Evolutionary conservation across 257 asterid genomes (phyloP).

Genomic region (Petunia axillaris): DNA sequence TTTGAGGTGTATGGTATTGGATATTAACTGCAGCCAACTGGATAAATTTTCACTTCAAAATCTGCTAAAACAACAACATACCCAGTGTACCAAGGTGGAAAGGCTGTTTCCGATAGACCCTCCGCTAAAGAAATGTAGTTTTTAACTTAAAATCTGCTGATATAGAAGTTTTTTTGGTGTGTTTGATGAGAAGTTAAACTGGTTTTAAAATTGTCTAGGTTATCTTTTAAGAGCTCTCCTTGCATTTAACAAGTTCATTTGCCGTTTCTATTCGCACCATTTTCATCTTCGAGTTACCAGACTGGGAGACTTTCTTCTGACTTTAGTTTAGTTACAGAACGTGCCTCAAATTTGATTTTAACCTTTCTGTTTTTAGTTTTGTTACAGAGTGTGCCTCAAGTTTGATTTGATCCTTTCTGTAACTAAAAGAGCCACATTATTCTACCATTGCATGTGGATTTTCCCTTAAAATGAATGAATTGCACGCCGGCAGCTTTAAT

Average conservation of each 20-base stretch:
- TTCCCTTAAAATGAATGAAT: background rate
- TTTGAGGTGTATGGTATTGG: background rate
- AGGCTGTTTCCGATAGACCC: no score
- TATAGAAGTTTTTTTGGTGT: background rate
- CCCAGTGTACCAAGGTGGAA: no score
- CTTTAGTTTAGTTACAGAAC: background rate
- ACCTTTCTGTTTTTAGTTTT: background rate
- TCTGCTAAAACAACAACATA: background rate
- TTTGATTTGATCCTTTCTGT: constrained; percentile 14
- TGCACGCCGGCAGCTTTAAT: background rate
- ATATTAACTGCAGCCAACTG: constrained; percentile 7
- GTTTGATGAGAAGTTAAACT: background rate
- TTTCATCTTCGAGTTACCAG: background rate
- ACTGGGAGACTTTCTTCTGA: background rate
- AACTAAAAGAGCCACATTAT: background rate
- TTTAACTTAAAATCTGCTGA: background rate
- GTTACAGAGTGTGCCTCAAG: background rate
- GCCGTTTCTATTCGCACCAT: background rate
- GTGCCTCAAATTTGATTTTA: background rate
- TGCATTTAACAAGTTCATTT: background rate
- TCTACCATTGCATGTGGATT: background rate
- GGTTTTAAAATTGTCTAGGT: background rate
- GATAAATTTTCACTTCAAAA: background rate
- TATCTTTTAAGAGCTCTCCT: background rate
- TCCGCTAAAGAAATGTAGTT: no score